Base-by-base conservation (phyloP, 2,329 filamentous ascomycete genomes). In the Aspergillus neotritici region DNA sequence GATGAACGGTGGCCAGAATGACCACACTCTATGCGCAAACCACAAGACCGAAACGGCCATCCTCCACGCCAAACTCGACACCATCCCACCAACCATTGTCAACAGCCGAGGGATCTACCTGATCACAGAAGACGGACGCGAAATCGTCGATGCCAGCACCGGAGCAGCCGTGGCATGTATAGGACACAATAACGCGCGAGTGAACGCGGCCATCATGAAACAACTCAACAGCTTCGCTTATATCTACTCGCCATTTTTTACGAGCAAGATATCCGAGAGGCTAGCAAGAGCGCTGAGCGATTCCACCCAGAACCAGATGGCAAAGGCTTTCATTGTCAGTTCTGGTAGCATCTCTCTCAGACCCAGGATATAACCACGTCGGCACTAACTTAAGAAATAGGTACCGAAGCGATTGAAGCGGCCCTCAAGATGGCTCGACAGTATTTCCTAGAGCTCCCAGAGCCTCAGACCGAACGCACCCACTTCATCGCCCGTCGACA, bases 391-490 rank as follows among this genome's bases (percentile, higher is more conserved):
- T 28, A 3, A 1, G 2, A 6, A 12, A 13, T 10, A 52, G 49
- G 49, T 11, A 51, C 53, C 10, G 69, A 72, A 52, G 73, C 73
- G 0, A 64, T 69, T 7, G 74, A 78, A 45, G 64, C 72, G 0
- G 69, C 70, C 0, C 49, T 77, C 39, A 77, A 78, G 49, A 53
- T 75, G 4, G 71, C 72, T 0, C 56, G 68, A 6, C 74, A 78
- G 49, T 77, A 75, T 49, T 72, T 64, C 48, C 57, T 66, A 13
- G 72, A 76, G 37, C 57, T 55, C 3, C 60, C 61, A 7, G 53
- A 70, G 41, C 52, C 61, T 2, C 41, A 68, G 43, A 49, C 60
- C 2, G 38, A 67, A 43, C 58, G 72, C 3, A 51, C 59, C 4
- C 63, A 67, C 34, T 68, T 74, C 48, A 69, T 78, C n/a, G 60